Conservation (phyloP, 441 rosid species). For the Adansonia gregorii region DNA sequence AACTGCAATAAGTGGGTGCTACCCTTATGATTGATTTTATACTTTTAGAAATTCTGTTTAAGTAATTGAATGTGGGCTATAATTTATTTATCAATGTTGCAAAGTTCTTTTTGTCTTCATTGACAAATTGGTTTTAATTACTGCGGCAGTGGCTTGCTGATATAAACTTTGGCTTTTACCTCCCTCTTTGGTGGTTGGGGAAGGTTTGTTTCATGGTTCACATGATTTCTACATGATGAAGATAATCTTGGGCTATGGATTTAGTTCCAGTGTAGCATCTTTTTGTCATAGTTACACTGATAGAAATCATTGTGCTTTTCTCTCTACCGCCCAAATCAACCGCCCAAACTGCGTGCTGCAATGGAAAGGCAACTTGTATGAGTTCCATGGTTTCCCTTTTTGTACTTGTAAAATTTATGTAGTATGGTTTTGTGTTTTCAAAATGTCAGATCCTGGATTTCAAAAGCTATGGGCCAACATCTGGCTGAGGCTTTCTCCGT, state of each 20-base stretch:
- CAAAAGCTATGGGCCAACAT: conserved; percentile 51
- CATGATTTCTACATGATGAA: conserved; percentile 49
- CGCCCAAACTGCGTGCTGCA: background rate
- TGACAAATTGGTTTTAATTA: background rate
- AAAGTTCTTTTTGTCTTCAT: conserved; percentile 2
- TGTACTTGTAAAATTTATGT: background rate
- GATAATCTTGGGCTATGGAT: conserved; percentile 40
- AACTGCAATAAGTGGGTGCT: background rate
- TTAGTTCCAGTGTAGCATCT: conserved; percentile 42
- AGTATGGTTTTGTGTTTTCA: background rate
- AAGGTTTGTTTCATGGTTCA: background rate
- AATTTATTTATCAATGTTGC: background rate
- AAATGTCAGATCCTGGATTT: background rate
- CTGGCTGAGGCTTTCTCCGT: conserved; percentile 63
- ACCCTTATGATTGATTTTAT: background rate
- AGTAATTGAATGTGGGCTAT: background rate
- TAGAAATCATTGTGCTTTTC: conserved; percentile 29
- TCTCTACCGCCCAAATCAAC: background rate
- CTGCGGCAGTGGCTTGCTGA: too few species aligned
- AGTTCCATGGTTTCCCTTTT: background rate
- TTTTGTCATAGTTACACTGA: conserved; percentile 60
- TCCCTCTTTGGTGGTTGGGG: background rate
- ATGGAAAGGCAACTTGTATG: background rate
- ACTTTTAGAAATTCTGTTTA: background rate
- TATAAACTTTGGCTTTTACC: too few species aligned